These are phyloP conservation scores for Neurospora sp. DNA, from an alignment of 2,329 filamentous ascomycete genomes.

Conservation along the genomic window DNA sequence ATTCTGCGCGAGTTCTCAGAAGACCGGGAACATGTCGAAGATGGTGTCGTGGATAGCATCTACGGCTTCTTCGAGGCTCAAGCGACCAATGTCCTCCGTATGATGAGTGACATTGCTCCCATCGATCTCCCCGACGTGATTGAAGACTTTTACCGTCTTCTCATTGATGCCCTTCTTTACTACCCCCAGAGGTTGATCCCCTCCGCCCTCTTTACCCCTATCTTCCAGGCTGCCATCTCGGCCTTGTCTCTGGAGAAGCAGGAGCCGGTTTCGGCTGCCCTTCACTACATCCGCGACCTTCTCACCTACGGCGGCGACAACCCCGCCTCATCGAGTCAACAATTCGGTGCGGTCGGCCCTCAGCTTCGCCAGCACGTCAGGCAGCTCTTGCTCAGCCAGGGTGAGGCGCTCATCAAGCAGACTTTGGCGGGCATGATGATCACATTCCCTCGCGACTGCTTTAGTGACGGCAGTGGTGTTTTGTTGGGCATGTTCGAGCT, in stretches of 20 bases:
- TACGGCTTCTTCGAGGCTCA: conserved; percentile 94
- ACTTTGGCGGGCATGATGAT: conserved; percentile 99
- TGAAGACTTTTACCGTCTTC: conserved; percentile 91
- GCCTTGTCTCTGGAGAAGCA: conserved; percentile 83
- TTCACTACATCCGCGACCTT: conserved; percentile 88
- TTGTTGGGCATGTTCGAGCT: conserved; percentile 82
- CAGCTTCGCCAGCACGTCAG: conserved; percentile 67
- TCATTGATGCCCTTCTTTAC: conserved; percentile 86
- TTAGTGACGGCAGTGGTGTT: conserved; percentile 89
- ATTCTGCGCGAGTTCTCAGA: conserved; percentile 94
- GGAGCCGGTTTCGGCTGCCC: conserved; percentile 79
- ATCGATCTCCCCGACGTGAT: conserved; percentile 74
- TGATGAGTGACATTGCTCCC: conserved; percentile 72
- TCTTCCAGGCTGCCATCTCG: conserved; percentile 79
- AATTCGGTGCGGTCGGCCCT: conserved; percentile 49
- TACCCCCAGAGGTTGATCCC: conserved; percentile 78
- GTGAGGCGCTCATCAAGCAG: conserved; percentile 73
- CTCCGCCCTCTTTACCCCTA: conserved; percentile 68
- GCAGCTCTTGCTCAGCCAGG: conserved; percentile 58
- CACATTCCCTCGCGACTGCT: conserved; percentile 90
- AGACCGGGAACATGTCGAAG: conserved; percentile 74
- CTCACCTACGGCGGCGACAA: conserved; percentile 79
- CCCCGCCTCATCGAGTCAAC: conserved; percentile 50
- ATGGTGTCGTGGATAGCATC: conserved; percentile 74
- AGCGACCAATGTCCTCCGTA: conserved; percentile 78